phyloP scores from a whole-genome alignment of 2,329 filamentous ascomycete species.

The Venturia aucupariae region DNA sequence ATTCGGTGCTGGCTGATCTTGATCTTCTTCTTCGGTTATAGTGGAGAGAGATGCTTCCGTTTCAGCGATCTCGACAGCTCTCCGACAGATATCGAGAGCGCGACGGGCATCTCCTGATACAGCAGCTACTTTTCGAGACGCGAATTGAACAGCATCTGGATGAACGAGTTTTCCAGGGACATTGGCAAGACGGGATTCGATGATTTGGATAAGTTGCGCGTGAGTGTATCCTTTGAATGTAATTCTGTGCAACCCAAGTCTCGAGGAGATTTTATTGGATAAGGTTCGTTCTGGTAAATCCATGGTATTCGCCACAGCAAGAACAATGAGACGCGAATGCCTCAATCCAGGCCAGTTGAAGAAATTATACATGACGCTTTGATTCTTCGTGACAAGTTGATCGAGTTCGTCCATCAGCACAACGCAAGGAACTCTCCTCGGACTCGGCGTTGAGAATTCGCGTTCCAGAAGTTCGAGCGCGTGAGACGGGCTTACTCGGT shows the following conservation, averaged over 20 bases:
- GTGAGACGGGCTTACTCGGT: constrained; percentile 84
- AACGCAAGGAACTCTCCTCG: constrained; percentile 85
- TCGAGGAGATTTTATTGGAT: constrained; percentile 96
- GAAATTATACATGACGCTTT: constrained; percentile 99
- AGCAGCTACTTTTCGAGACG: constrained; percentile 89
- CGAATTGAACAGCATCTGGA: constrained; percentile 89
- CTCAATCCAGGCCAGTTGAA: constrained; percentile 96
- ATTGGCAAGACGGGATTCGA: constrained; percentile 82
- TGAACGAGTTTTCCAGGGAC: constrained; percentile 87
- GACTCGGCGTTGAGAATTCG: constrained; percentile 87
- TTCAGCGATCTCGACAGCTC: constrained; percentile 92
- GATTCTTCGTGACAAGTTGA: constrained; percentile 94
- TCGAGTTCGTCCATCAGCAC: constrained; percentile 98
- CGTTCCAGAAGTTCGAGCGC: constrained; percentile 83
- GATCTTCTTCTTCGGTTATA: constrained; percentile 24
- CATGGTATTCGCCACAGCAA: constrained; percentile 98
- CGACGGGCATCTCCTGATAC: constrained; percentile 90
- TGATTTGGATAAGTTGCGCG: constrained; percentile 94
- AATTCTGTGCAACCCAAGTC: constrained; percentile 74
- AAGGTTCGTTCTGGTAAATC: constrained; percentile 91
- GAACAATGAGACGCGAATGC: constrained; percentile 86
- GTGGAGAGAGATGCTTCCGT: constrained; percentile 43
- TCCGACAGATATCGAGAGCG: constrained; percentile 87
- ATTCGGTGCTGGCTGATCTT: constrained; percentile 35
- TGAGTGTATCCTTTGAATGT: constrained; percentile 97